phyloP scores from a whole-genome alignment of 192 early-diverging fungal genomes.

The Martensiomyces pterosporus region DNA sequence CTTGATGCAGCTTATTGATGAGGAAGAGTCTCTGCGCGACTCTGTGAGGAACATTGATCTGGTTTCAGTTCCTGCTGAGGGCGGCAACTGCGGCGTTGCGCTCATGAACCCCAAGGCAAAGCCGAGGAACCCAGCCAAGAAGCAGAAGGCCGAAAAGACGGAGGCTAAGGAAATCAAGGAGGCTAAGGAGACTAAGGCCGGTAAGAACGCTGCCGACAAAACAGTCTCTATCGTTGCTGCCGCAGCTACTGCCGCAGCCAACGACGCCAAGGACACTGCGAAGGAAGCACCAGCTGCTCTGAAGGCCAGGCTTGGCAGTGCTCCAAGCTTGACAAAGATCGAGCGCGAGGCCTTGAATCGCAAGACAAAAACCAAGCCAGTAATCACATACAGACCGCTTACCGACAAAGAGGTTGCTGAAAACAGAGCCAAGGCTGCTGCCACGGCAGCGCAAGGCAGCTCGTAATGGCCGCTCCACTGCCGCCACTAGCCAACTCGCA shows the following conservation, averaged over 20 bases:
- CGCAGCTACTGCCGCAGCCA: conserved; percentile 31
- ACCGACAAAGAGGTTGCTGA: conserved; percentile 41
- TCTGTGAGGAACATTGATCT: conserved; percentile 30
- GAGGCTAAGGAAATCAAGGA: conserved; percentile 1
- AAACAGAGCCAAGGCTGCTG: conserved; percentile 10
- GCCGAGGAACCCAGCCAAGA: conserved; percentile 21
- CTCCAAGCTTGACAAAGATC: background rate
- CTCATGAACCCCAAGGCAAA: conserved; percentile 13
- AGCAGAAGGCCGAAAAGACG: conserved; percentile 18
- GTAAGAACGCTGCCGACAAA: conserved; percentile 8
- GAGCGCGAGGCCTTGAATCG: conserved; percentile 8
- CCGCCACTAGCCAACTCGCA: too few relatives aligned
- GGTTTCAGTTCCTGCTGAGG: conserved; percentile 12
- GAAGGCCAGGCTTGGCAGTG: background rate
- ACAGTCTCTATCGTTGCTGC: conserved; percentile 24
- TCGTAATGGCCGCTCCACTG: too few relatives aligned
- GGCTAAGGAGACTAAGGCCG: conserved; percentile 17
- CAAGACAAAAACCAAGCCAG: conserved; percentile 20
- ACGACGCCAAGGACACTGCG: conserved; percentile 15
- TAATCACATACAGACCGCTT: conserved; percentile 25
- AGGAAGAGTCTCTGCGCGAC: conserved; percentile 25
- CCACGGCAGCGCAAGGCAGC: too few relatives aligned
- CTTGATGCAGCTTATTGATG: conserved; percentile 25
- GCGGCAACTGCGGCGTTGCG: conserved; percentile 32
- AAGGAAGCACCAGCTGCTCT: conserved; percentile 15